A percentile compares a stretch with the other conserved stretches of the same genome.
These are phyloP conservation scores for Geosiphon pyriformis DNA, from an alignment of 192 early-diverging fungal species.

Conservation along the genomic window DNA sequence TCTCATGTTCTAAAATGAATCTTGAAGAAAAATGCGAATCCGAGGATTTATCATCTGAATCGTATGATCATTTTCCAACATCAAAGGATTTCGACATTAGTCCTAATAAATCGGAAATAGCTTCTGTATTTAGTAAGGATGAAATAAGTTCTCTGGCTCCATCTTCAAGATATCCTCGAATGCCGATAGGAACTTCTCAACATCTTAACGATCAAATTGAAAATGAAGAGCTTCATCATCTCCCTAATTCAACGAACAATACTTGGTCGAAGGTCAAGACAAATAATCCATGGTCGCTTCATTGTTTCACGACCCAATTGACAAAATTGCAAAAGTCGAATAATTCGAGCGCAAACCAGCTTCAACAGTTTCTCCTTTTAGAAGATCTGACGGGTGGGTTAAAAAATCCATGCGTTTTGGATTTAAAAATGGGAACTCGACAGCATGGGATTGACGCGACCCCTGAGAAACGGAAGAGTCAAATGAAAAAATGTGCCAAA, in stretches of 20 bases:
- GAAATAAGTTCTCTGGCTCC: too few relatives aligned
- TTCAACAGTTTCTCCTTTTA: constrained; percentile 80
- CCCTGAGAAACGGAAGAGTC: constrained; percentile 74
- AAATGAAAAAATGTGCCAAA: constrained; percentile 87
- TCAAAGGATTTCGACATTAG: too few relatives aligned
- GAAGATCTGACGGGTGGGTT: constrained; percentile 90
- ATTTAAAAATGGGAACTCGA: constrained; percentile 98
- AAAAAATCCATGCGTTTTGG: constrained; percentile 88
- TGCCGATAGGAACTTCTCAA: too few relatives aligned
- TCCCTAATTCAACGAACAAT: too few relatives aligned
- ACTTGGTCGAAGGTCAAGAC: too few relatives aligned
- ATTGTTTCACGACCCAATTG: constrained; percentile 13
- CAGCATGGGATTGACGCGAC: constrained; percentile 91
- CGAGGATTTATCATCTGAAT: background rate
- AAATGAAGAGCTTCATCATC: too few relatives aligned
- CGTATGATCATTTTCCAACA: too few relatives aligned
- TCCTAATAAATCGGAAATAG: too few relatives aligned
- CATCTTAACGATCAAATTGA: too few relatives aligned
- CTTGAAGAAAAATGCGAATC: background rate
- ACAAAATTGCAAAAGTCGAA: constrained; percentile 5
- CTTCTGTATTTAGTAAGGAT: too few relatives aligned
- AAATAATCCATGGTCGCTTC: constrained; percentile 18
- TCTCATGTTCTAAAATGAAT: background rate
- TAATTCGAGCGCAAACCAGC: background rate
- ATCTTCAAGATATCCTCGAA: too few relatives aligned